Evolutionary conservation across 495 filamentous ascomycete genomes (phyloP).

Genomic region (Evernia prunastri): DNA sequence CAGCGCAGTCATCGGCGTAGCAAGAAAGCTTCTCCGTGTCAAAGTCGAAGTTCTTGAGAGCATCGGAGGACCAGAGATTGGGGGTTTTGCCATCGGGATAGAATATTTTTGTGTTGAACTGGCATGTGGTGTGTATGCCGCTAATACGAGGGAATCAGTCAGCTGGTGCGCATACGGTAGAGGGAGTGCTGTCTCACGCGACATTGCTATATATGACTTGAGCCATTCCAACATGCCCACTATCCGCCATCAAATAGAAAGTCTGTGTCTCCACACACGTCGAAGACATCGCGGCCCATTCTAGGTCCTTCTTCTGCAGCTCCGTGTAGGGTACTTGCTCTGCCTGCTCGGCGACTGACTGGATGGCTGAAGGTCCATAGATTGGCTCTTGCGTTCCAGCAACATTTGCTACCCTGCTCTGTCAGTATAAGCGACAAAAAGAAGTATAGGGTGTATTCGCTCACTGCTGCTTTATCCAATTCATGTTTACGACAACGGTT

Average conservation of each 20-base stretch:
- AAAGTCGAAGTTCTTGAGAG: slow-evolving; percentile 69
- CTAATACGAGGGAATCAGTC: slow-evolving; percentile 40
- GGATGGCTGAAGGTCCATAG: slow-evolving; percentile 87
- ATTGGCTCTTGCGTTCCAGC: slow-evolving; percentile 94
- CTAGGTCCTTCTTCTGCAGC: slow-evolving; percentile 66
- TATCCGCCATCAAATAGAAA: slow-evolving; percentile 83
- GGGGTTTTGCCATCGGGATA: slow-evolving; percentile 60
- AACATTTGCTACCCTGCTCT: slow-evolving; percentile 72
- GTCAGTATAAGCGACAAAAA: slow-evolving; percentile 1
- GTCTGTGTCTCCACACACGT: slow-evolving; percentile 95
- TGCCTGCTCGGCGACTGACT: slow-evolving; percentile 73
- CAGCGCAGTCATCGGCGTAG: slow-evolving; percentile 71
- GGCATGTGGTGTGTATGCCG: slow-evolving; percentile 79
- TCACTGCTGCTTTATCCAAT: slow-evolving; percentile 70
- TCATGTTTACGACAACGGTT: slow-evolving; percentile 36
- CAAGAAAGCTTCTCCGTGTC: slow-evolving; percentile 76
- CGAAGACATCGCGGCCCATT: slow-evolving; percentile 72
- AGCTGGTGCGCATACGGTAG: background rate
- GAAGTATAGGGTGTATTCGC: slow-evolving; percentile 25
- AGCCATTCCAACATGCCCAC: slow-evolving; percentile 65
- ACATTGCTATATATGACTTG: slow-evolving; percentile 99
- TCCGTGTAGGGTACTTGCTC: slow-evolving; percentile 74
- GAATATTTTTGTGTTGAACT: slow-evolving; percentile 90
- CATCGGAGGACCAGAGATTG: slow-evolving; percentile 72
- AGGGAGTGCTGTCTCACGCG: slow-evolving; percentile 54